Evolutionary conservation across 176 grass and related monocot genomes (phyloP), one percentile per base, ranked within the genome.

Genomic region (Rhynchospora breviuscula): DNA sequence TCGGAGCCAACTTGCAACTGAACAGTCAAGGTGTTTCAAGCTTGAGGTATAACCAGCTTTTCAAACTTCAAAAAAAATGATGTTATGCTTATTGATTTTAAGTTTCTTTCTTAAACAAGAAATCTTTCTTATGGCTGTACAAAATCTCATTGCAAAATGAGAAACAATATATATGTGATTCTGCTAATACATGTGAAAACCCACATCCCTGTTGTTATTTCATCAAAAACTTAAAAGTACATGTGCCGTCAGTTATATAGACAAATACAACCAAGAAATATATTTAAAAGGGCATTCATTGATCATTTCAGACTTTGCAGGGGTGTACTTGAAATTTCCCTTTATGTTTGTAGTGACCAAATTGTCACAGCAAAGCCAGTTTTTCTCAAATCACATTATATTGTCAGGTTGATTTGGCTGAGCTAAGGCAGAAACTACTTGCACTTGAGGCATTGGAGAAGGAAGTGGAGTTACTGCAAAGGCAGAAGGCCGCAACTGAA

Each of bases 1-100:
- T 71, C 93, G 97, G 63, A 89, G 97, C 53, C 97, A 99, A 86
- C 97, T 99, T 84, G 97, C 89, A 60, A 85, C 93, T 65, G 97
- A 99, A 85, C 97, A 99, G 72, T 99, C 97, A 63, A 95, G 97
- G 86, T 99, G 97, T 85, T 99, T 99, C 88, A 99, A 99, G 88
- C 97, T 99, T 75, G 97, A 99, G 97, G 95, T 98, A 94, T 8
- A 6, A 18, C 45, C 15, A 29, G 31, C 44, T 44, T 63, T 63
- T 77, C 9, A 10, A 78, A 57, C 11, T 33, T 78, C 1, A 17
- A 57, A 26, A 57, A 78, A 11, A 17, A 33, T 56, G 25, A 33
- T 77, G 11, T 47, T 56, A 31, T 33, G 11, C 71, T 31, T 78
- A 18, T 56, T 54, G 6, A 56, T 54, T 54, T 77, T 56, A 49